Base-by-base conservation (phyloP, 192 early-diverging fungal species). In the Coemansia erecta region DNA sequence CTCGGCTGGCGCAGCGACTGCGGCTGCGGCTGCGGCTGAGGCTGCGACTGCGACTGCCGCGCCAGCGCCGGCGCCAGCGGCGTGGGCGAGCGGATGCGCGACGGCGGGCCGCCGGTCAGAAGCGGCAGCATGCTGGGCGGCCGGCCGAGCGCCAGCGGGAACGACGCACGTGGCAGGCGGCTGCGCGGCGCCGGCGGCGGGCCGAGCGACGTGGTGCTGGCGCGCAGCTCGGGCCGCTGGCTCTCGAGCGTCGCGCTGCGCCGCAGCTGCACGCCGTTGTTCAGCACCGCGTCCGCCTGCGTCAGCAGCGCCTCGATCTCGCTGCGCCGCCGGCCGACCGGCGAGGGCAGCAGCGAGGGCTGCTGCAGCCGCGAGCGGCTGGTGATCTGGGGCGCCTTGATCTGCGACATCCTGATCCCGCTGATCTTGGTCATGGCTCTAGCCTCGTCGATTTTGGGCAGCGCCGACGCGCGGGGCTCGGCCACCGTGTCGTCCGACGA, bases 271-370 rank as follows among this genome's bases (percentile, higher is more conserved):
- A 49, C 12, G 21, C 47, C 40, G 41, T 42, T 37, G 52, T 60
- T 48, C 39, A 77, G 57, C 47, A 77, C 73, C 4, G 73, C 73
- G 48, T 77, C 70, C 23, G 73, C 73, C 60, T 77, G 73, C 12
- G 68, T 60, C 14, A 77, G 53, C 56, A 77, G 68, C 35, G 67
- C 63, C 50, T 77, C 63, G 9, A 77, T 64, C 40, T 77, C 73
- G 61, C 68, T 67, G 41, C 68, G 67, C 31, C 73, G 60, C 42
- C 73, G 59, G 14, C 42, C 46, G 26, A 59, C 35, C 15, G 46
- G 40, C 45, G 15, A 44, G 22, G 58, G 61, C 28, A 49, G 44
- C 48, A 48, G 28, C 26, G 53, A 39, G 3, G 35, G 45, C 35
- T 37, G 35, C 35, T 28, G 24, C 24, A 14, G 61, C 53, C 39